Base-by-base conservation (phyloP, 768 basidiomycete genomes). In the Punctularia strigosozonata region DNA sequence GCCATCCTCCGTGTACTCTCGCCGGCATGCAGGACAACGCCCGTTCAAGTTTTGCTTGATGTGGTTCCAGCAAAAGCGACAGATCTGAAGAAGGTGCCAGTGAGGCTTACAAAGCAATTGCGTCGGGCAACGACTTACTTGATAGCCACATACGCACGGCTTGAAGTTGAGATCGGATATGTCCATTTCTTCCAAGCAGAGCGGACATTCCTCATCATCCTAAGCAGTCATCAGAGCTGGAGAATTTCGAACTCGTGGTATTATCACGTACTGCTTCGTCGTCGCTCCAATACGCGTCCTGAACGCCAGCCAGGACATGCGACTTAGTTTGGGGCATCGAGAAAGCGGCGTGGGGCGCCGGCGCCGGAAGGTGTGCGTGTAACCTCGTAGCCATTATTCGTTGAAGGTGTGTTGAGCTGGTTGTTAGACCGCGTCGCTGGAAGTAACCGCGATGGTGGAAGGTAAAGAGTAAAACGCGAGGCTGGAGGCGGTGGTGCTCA, bases 111-210 rank as follows among this genome's bases (percentile, higher is more conserved):
- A 17, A 37, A 2, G 14, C 19, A 25, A 28, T 18, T 22, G 1
- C 1, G 2, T 3, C 25, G 39, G 18, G 8, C 19, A 28, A 38
- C 50, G 39, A 37, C 61, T 39, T 46, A 85, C 95, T 75, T 97
- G 95, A 64, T 98, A 95, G 44, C 95, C 95, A 62, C 95, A 99
- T 37, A 91, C 78, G 62, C 95, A 99, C 20, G 95, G 95, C 67
- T 91, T 94, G 68, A 99, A 99, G 66, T 94, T 94, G 60, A 97
- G 75, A 73, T 99, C 95, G 36, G 90, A 90, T 49, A 97, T 77
- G 64, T 98, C 95, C 83, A 99, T 90, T 66, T 95, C 91, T 56
- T 98, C 94, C 31, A 97, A 77, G 64, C 95, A 99, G 43, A 99
- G 75, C 32, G 95, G 89, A 64, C 95, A 99, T 53, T 98, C 95